Base-by-base conservation (phyloP, 768 basidiomycete genomes). In the Mrakia gelida region DNA sequence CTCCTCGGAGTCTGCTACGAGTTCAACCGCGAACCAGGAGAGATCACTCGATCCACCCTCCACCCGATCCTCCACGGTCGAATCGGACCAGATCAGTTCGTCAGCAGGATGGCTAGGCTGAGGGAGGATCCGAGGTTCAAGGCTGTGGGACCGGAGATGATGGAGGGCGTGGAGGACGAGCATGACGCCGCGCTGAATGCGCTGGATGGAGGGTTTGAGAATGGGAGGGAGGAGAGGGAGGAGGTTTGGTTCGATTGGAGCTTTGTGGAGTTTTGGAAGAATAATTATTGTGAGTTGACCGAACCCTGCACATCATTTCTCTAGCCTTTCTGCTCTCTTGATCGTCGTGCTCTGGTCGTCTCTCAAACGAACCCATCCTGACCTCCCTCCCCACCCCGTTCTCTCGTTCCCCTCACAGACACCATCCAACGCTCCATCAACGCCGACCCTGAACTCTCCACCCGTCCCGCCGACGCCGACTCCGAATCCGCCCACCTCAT, bases 201-300 rank as follows among this genome's bases (percentile, higher is more conserved):
- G 41, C 23, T 77, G 59, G 52, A 41, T 2, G 26, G 28, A 18
- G 38, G 49, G 16, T 52, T 52, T 30, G 65, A 54, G 2, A 81
- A 80, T 26, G 81, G 81, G 15, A 82, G 84, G 23, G 85, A 86
- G 73, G 89, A 89, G 79, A 91, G 92, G 81, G 92, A 90, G 38
- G 86, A 85, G 59, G 83, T 97, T 56, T 98, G 97, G 97, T 92
- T 98, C 82, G 95, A 98, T 84, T 98, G 95, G 94, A 89, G 91
- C 0, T 98, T 98, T 85, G 90, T 97, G 9, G 97, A 99, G 84
- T 99, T 98, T 84, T 95, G 94, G 92, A 98, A 98, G 86, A 95
- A 93, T 67, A 95, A 96, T 82, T 97, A 95, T 82, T 93, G 96
- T 96, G 81, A 83, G 92, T 84, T 34, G 15, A 45, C n/a, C n/a